Evolutionary conservation across 768 basidiomycete genomes (phyloP), one percentile per base, ranked within the genome.

Genomic region (Termitomyces sp.): DNA sequence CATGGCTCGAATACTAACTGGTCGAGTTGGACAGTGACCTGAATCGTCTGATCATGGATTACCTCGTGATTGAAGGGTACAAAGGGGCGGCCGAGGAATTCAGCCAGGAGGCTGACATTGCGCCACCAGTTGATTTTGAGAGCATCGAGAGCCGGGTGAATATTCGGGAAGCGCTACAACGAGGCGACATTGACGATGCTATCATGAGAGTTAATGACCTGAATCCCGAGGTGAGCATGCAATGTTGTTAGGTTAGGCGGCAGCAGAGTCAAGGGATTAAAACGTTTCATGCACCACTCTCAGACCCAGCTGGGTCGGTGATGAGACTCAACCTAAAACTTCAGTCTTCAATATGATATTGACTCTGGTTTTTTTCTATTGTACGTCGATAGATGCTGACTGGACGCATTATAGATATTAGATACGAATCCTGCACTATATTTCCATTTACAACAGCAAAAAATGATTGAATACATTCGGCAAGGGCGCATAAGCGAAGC

Each of bases 241-340:
- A 32, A 63, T 35, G 14, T 40, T 50, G 48, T 26, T 30, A n/a
- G n/a, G 40, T 38, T 44, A 32, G 40, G 34, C 58, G 54, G 48
- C 57, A n/a, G n/a, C 49, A 56, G 67, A 50, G 60, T 66, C 69
- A 74, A 32, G 70, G 90, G 93, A 96, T 96, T 94, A 87, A 75
- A 92, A 64, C 65, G 69, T 82, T 87, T 89, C 92, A 97, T 97
- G 95, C 94, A 97, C 95, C 94, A 96, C 93, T 87, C 94, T 83
- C 78, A 97, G 85, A 75, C 85, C 73, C 65, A 26, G 15, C 66
- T 69, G 54, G 82, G 88, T 83, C 87, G 78, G 74, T 93, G 93
- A 90, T 87, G 94, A 95, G 70, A 84, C 65, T 69, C 63, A 77
- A 82, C 71, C 77, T 78, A 84, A 87, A 87, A 87, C 88, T 91